Evolutionary conservation across 805 yeast genomes (phyloP).

Genomic region (Pichia pseudocactophila): DNA sequence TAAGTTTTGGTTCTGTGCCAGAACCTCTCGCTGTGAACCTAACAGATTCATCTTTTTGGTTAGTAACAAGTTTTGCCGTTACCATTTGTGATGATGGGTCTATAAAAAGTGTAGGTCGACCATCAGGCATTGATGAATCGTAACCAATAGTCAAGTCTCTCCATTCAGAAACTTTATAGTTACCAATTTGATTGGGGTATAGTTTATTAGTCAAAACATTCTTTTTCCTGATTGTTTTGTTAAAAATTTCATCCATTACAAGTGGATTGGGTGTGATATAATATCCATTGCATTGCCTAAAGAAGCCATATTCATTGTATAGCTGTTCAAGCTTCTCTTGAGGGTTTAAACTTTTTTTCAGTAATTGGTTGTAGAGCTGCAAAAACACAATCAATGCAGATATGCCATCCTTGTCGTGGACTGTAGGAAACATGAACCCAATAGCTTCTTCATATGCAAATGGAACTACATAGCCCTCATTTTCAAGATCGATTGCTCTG

Average conservation of each 20-base stretch:
- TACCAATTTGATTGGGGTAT: slow-evolving; percentile 47
- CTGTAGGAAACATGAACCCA: slow-evolving; percentile 81
- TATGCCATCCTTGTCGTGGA: slow-evolving; percentile 91
- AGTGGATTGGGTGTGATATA: slow-evolving; percentile 52
- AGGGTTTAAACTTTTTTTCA: slow-evolving; percentile 30
- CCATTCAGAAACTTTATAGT: slow-evolving; percentile 52
- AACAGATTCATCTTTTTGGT: slow-evolving; percentile 30
- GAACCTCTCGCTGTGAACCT: slow-evolving; percentile 87
- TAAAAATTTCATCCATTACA: slow-evolving; percentile 48
- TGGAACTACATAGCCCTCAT: slow-evolving; percentile 60
- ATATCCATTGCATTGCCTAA: slow-evolving; percentile 81
- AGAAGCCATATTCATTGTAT: slow-evolving; percentile 63
- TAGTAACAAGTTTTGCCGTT: slow-evolving; percentile 42
- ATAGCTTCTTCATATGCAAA: slow-evolving; percentile 95
- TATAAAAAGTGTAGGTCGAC: slow-evolving; percentile 57
- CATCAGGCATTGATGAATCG: slow-evolving; percentile 56
- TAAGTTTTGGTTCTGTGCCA: slow-evolving; percentile 93
- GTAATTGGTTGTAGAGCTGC: slow-evolving; percentile 55
- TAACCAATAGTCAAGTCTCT: slow-evolving; percentile 79
- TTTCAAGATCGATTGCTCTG: slow-evolving; percentile 63
- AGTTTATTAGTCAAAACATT: not conserved
- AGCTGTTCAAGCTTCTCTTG: slow-evolving; percentile 48
- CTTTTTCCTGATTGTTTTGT: slow-evolving; percentile 28
- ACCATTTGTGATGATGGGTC: slow-evolving; percentile 81
- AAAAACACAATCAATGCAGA: slow-evolving; percentile 70